Base-by-base conservation (phyloP, 345 rosid genomes). In the Firmiana major region DNA sequence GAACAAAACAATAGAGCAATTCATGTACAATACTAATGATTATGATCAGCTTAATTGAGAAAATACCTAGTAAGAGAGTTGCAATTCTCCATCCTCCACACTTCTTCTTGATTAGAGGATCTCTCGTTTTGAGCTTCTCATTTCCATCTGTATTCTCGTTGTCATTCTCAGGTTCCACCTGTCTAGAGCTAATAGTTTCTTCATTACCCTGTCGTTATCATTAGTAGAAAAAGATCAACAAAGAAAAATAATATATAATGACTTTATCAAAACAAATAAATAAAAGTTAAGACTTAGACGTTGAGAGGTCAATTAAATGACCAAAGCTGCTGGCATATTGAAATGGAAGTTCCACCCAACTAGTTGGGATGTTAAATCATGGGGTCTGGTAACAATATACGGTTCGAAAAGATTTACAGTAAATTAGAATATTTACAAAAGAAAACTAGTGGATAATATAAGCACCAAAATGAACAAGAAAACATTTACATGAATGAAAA, bases 111-210 rank as follows among this genome's bases (percentile, higher is more conserved):
- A 34, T 49, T 12, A 79, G 58, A 69, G 77, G 67, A 16, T 79
- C 40, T 13, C 22, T 17, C 0, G 6, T 26, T 54, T 36, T 34
- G 0, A 64, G 72, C 75, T 76, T 58, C 34, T 31, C 34, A 42
- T 65, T 57, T 76, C 79, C 83, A 81, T 83, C 79, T 36, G 76
- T 75, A 55, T 65, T 28, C 64, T 74, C 77, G 57, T 62, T 75
- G 66, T 62, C 75, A 19, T 81, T 73, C 79, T 17, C 62, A 55
- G 77, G 75, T 63, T 54, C 79, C 63, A n/a, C 55, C 55, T 80
- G 67, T 49, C 40, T 68, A 73, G 75, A 11, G 69, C 49, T 63
- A 38, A 22, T 57, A 51, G 68, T 75, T 75, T 80, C 87, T 26
- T 77, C 83, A 48, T 36, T 59, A n/a, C 13, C 84, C 88, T 84